phyloP scores from a whole-genome alignment of 2,329 filamentous ascomycete species.

The Truncatella angustata region DNA sequence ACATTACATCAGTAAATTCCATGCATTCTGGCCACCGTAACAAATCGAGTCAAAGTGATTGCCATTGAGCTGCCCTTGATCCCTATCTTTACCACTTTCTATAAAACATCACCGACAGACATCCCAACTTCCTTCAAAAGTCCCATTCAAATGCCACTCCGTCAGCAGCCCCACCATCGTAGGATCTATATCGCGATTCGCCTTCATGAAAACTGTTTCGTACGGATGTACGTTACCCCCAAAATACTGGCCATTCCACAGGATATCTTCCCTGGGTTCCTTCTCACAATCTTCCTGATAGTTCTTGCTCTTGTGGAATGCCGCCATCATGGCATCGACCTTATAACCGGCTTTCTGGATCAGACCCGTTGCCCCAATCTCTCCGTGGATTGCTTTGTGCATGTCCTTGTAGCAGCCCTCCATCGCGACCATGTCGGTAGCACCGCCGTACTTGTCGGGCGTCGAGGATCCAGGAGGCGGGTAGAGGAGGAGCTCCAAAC shows the following conservation, averaged over 20 bases:
- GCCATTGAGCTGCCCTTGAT: too few relatives aligned
- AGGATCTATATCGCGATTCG: constrained; percentile 29
- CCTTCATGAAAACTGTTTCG: constrained; percentile 36
- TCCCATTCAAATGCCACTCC: constrained; percentile 25
- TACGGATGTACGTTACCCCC: constrained; percentile 35
- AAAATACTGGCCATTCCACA: constrained; percentile 28
- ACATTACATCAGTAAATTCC: neutral
- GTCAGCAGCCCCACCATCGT: constrained; percentile 26
- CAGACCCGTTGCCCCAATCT: constrained; percentile 28
- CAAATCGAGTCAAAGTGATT: too few relatives aligned
- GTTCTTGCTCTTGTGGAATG: constrained; percentile 22
- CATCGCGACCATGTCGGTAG: constrained; percentile 25
- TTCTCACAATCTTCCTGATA: constrained; percentile 22
- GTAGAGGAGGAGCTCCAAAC: constrained; percentile 34
- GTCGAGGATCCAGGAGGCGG: constrained; percentile 18
- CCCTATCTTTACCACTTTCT: neutral
- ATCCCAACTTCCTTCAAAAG: constrained; percentile 25
- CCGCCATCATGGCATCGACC: constrained; percentile 32
- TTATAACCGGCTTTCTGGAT: constrained; percentile 30
- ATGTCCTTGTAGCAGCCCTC: constrained; percentile 27
- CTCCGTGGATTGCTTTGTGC: constrained; percentile 26
- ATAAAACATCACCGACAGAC: constrained; percentile 10
- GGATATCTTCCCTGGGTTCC: constrained; percentile 21
- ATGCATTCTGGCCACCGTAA: neutral
- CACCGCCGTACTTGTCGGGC: constrained; percentile 22